Base-by-base conservation (phyloP, 495 filamentous ascomycete genomes). In the Xylaria grammica region DNA sequence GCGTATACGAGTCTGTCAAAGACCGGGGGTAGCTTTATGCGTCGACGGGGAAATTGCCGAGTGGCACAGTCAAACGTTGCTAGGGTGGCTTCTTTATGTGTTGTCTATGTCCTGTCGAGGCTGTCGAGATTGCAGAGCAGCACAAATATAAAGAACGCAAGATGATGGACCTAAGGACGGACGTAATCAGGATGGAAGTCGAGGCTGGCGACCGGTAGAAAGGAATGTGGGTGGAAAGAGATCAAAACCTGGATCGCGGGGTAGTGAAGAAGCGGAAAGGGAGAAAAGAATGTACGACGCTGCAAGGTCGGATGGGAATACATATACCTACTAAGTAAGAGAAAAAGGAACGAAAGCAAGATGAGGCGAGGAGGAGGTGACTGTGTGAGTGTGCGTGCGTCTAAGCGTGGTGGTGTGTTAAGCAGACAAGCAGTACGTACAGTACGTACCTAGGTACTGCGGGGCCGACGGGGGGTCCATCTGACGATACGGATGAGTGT, bases 181-280 rank as follows among this genome's bases (percentile, higher is more conserved):
- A 32, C 64, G 63, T 60, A 60, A 46, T 63, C 17, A 52, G 32
- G n/a, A n/a, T 22, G 61, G 50, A 66, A 22, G 64, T 77, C 74
- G 76, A 76, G 69, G 69, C 76, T 81, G 71, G 79, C 77, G 69
- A 77, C 77, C 75, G 36, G 62, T 40, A 58, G 61, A 53, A 62
- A 65, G 65, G 69, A 73, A 70, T 57, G 57, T 67, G 71, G 65
- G 65, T 59, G 46, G 62, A n/a, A 51, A 65, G 45, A 65, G 30
- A 52, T 26, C 17, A 45, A 54, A 17, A 52, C 29, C 26, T 44
- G 60, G 34, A 53, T 53, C 27, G 36, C 48, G 49, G n/a, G n/a
- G 60, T 62, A 38, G 36, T 24, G 40, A 54, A 34, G n/a, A n/a
- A n/a, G n/a, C 19, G 24, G 29, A 62, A 54, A 45, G 30, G 58